These are phyloP conservation scores for Suhomyces vadensis DNA, from an alignment of 805 yeast species.

Conservation along the genomic window DNA sequence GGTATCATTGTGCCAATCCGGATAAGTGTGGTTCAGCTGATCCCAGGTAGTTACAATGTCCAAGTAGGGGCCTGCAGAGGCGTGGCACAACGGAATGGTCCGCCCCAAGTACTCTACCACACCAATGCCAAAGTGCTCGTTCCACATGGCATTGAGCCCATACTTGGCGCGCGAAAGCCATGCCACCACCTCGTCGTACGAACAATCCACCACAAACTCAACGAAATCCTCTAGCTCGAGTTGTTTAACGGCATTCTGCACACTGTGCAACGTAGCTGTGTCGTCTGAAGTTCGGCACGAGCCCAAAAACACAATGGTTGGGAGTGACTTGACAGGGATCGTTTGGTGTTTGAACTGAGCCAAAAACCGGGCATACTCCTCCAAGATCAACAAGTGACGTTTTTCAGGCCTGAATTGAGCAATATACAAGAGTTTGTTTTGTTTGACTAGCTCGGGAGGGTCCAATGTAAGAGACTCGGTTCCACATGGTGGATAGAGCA, in stretches of 20 bases:
- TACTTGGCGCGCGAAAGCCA: constrained; percentile 58
- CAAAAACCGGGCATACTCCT: constrained; percentile 61
- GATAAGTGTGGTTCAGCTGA: constrained; percentile 11
- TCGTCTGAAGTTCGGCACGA: constrained; percentile 76
- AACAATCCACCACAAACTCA: constrained; percentile 71
- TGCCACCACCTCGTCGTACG: constrained; percentile 60
- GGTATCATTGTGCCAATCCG: constrained; percentile 45
- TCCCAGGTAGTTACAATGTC: constrained; percentile 65
- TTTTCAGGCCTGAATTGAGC: constrained; percentile 98
- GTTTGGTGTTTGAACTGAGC: constrained; percentile 18
- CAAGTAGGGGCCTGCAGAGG: constrained; percentile 89
- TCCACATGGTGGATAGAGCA: constrained; percentile 89
- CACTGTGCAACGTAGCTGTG: constrained; percentile 51
- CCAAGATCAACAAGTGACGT: constrained; percentile 71
- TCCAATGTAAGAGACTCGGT: constrained; percentile 47
- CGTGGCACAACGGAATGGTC: constrained; percentile 85
- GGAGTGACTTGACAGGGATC: constrained; percentile 27
- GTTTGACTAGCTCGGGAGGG: constrained; percentile 23
- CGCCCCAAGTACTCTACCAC: constrained; percentile 89
- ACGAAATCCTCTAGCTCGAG: constrained; percentile 33
- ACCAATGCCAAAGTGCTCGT: constrained; percentile 97
- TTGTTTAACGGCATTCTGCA: constrained; percentile 44
- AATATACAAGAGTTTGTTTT: constrained; percentile 52
- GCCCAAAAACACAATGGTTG: constrained; percentile 76
- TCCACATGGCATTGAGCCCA: constrained; percentile 98